Conservation (phyloP, 495 filamentous ascomycete genomes). For the Geopyxis carbonaria region DNA sequence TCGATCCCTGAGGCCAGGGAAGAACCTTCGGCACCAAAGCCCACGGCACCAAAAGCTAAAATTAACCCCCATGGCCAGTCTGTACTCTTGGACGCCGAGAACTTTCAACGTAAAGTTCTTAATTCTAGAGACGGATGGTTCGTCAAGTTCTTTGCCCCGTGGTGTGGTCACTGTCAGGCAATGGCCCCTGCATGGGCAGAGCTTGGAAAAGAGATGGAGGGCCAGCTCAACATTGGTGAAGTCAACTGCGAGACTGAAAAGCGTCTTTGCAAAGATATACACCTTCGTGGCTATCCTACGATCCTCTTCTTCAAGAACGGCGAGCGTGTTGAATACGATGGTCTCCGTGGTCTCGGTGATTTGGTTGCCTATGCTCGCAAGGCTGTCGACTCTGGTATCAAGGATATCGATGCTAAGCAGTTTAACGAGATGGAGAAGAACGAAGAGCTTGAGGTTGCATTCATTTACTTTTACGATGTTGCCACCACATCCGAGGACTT, state of each 20-base stretch:
- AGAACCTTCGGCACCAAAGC: slow-evolving; percentile 22
- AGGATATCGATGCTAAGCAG: slow-evolving; percentile 54
- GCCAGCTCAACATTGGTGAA: slow-evolving; percentile 76
- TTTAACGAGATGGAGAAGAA: slow-evolving; percentile 80
- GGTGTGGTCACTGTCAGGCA: slow-evolving; percentile 89
- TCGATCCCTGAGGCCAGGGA: slow-evolving; percentile 15
- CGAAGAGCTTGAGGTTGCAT: slow-evolving; percentile 63
- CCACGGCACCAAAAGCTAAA: slow-evolving; percentile 33
- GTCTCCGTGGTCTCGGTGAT: slow-evolving; percentile 82
- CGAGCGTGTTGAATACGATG: slow-evolving; percentile 82
- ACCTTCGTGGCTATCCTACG: slow-evolving; percentile 63
- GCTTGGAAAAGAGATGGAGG: slow-evolving; percentile 77
- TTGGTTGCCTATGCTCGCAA: slow-evolving; percentile 72
- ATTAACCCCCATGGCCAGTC: slow-evolving; percentile 63
- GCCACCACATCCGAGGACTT: slow-evolving; percentile 89
- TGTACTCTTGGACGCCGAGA: slow-evolving; percentile 59
- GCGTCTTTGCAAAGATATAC: slow-evolving; percentile 75
- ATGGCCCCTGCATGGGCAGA: slow-evolving; percentile 80
- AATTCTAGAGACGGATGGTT: slow-evolving; percentile 88
- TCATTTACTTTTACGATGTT: slow-evolving; percentile 92
- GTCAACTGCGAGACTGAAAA: slow-evolving; percentile 82
- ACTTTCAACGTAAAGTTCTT: slow-evolving; percentile 71
- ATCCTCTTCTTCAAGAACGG: slow-evolving; percentile 86
- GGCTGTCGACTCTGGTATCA: slow-evolving; percentile 58
- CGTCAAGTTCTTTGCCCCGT: slow-evolving; percentile 94